Percentiles rank a stretch among this genome's conserved stretches.
phyloP scores from a whole-genome alignment of 257 asterid genomes.

The Capsicum chinense region DNA sequence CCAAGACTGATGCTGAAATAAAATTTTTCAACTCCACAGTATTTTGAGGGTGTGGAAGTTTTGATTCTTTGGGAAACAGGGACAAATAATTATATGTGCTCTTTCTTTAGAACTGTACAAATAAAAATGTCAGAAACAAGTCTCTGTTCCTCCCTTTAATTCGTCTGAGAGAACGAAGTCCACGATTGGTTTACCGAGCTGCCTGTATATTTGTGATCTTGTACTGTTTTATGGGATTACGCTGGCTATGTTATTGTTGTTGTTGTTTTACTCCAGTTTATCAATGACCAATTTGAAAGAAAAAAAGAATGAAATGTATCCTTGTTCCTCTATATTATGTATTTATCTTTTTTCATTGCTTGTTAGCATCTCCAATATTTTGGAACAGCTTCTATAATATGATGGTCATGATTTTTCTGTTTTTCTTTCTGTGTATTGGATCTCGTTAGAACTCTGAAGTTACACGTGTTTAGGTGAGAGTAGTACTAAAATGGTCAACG shows the following conservation, averaged over 20 bases:
- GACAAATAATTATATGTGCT: background rate
- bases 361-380: background rate
- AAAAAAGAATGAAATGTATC: background rate
- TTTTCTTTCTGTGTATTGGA: background rate
- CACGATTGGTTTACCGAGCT: background rate
- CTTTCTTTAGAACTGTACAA: slow-evolving; percentile 13
- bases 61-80: slow-evolving; percentile 5
- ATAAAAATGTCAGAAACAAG: slow-evolving; percentile 26
- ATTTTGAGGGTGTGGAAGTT: background rate
- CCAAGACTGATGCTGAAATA: slow-evolving; percentile 19
- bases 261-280: background rate
- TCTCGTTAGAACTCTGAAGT: too few species aligned
- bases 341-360: background rate
- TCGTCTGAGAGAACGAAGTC: background rate
- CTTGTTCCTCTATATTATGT: background rate
- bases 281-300: background rate
- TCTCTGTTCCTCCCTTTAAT: slow-evolving; percentile 1
- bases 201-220: background rate
- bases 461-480: too few species aligned
- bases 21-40: background rate
- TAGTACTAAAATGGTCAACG: too few species aligned
- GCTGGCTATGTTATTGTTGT: background rate
- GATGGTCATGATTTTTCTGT: background rate
- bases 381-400: background rate
- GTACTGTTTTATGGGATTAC: background rate